Base-by-base conservation (phyloP, 179 eudicot species). In the Kewa caespitosa region DNA sequence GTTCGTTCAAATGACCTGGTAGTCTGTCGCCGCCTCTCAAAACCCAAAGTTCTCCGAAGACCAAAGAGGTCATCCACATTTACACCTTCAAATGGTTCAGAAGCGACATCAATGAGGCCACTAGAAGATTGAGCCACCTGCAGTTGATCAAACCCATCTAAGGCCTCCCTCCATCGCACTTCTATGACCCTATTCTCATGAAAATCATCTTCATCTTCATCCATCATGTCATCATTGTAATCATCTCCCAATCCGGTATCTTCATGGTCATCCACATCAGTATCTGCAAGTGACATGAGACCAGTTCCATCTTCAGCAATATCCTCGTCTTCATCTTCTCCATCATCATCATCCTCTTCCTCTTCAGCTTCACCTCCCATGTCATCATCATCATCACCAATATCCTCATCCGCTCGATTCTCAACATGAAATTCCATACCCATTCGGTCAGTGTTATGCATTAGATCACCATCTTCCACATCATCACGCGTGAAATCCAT, bases 81-180 rank as follows among this genome's bases (percentile, higher is more conserved):
- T 55, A 91, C 96, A 70, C 98, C 98, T 84, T 93, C 97, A 80
- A 93, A 91, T 68, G 97, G 89, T 75, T 93, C 98, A 71, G 96
- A 87, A 22, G 94, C 84, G 79, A 87, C 92, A 82, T 95, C 96
- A 80, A 91, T 82, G 72, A 93, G 86, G 34, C 92, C 87, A 83
- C 89, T 85, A 38, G 85, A 82, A 75, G 92, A 81, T 78, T 96
- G 98, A 81, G 92, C 88, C 74, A 89, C 97, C 84, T 94, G 98
- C 78, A 92, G 78, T 79, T 94, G 96, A 83, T 92, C 92, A 80
- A 92, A 84, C 32, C 96, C 99, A 88, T 90, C 98, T 70, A 96
- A 91, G 71, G 96, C 98, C 86, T 93, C 99, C 78, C 99, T 88
- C 99, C 98, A 96, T 77, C 98, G 88, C 9, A 96, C 98, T 87